A percentile compares a stretch with the other conserved stretches of the same genome.
Conservation (phyloP, 2,329 filamentous ascomycete species). For the Colletotrichum sp. region DNA sequence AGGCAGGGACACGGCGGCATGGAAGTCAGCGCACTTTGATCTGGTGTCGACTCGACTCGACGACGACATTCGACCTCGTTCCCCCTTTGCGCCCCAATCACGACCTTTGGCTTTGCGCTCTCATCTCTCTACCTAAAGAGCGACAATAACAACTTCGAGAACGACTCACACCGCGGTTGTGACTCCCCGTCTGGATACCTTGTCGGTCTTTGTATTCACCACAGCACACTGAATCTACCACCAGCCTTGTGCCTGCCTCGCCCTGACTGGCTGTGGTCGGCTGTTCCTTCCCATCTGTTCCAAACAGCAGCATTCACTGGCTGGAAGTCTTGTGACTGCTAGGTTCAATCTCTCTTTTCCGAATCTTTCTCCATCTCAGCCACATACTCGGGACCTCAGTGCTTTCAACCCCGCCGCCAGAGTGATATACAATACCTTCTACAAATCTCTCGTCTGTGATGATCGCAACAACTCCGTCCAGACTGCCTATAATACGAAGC, state of each 20-base stretch:
- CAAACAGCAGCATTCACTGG: not conserved
- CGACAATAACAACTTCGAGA: not conserved
- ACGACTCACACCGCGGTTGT: not conserved
- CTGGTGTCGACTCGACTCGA: constrained; percentile 10
- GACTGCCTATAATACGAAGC: constrained; percentile 3
- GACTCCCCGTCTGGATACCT: not conserved
- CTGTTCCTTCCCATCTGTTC: not conserved
- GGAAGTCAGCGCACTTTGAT: not conserved
- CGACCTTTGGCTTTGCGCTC: not conserved
- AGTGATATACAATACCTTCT: not conserved
- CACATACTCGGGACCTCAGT: not conserved
- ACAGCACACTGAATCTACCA: not conserved
- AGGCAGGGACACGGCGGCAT: constrained; percentile 1
- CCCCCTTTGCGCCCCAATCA: not conserved
- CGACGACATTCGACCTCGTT: not conserved
- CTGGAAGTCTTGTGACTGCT: not conserved
- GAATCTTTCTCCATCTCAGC: not conserved
- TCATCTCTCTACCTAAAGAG: not conserved
- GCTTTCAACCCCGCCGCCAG: not conserved
- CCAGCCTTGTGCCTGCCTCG: not conserved
- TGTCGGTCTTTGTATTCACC: not conserved
- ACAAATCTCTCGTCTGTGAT: constrained; percentile 5
- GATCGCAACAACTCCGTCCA: constrained; percentile 5
- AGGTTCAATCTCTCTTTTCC: not conserved
- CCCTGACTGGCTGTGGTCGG: not conserved